Evolutionary conservation across 1,284 basidiomycete species (phyloP).

Genomic region (Heterobasidion irregulare): DNA sequence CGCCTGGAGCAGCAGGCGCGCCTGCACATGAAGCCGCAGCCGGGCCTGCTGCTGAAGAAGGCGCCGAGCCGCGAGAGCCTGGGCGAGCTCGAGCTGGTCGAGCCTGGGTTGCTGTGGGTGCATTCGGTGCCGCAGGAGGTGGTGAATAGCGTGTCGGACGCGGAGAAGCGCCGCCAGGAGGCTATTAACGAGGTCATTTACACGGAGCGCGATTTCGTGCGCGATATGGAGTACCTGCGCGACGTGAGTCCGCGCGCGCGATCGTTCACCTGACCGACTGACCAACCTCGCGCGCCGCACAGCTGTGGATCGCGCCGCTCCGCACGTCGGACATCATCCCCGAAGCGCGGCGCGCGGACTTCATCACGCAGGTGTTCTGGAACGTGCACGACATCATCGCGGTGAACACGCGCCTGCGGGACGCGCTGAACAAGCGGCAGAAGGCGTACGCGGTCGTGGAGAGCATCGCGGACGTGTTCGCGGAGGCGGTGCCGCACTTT

Average conservation of each 20-base stretch:
- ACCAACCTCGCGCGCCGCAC: neutral
- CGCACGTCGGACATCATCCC: conserved; percentile 76
- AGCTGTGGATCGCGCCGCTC: conserved; percentile 90
- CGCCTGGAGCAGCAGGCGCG: conserved; percentile 91
- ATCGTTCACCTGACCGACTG: neutral
- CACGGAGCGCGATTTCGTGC: conserved; percentile 96
- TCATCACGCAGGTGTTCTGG: conserved; percentile 96
- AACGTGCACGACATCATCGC: conserved; percentile 92
- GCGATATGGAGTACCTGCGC: conserved; percentile 96
- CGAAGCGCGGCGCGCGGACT: conserved; percentile 71
- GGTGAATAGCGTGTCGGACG: conserved; percentile 85
- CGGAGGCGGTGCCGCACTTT: conserved; percentile 87
- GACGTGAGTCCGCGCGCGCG: conserved; percentile 54
- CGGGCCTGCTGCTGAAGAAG: conserved; percentile 61
- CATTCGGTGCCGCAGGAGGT: conserved; percentile 95
- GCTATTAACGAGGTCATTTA: conserved; percentile 99
- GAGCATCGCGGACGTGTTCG: conserved; percentile 85
- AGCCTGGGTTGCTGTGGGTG: conserved; percentile 94
- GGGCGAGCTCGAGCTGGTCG: conserved; percentile 49
- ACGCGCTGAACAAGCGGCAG: conserved; percentile 93
- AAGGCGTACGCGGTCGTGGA: conserved; percentile 92
- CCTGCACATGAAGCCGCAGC: conserved; percentile 88
- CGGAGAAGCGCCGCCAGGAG: conserved; percentile 95
- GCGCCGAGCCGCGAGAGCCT: conserved; percentile 79
- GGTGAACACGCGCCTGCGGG: conserved; percentile 85